Base-by-base conservation (phyloP, 1,139 yeast genomes). In the Wickerhamomyces sp. region DNA sequence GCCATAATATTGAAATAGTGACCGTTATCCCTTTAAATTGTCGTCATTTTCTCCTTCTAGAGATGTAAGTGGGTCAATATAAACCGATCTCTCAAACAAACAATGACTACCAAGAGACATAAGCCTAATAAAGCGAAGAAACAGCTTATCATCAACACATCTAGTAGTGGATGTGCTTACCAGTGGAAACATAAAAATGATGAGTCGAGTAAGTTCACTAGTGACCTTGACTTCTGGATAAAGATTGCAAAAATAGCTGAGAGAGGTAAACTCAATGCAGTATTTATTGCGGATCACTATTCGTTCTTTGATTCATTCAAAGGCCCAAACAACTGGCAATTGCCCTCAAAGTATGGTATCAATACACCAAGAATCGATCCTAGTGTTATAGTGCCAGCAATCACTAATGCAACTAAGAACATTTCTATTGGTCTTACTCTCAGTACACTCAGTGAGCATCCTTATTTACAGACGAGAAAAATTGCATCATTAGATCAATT, bases 161-260 rank as follows among this genome's bases (percentile, higher is more conserved):
- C 17, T 17, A 25, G 12, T 15, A 25, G 27, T 25, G 27, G n/a
- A 8, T 25, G 27, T 15, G 27, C 8, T n/a, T 25, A 14, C 4
- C 52, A 59, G 11, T 66, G 71, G 71, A 60, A 56, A 33, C 63
- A 64, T 35, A 70, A 69, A 2, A 21, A 33, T 16, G 38, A 35
- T 18, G 16, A 31, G 9, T 31, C 38, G 3, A 28, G 33, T 17
- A 20, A 23, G 8, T 34, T 30, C 13, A 34, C 37, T 7, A 34
- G 30, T 17, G 30, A 35, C 9, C n/a, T n/a, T n/a, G 33, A 35
- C 15, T 31, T 31, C 28, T 35, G 38, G 35, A 31, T 35, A 13
- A 31, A 26, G 15, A 13, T 35, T 12, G 35, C 38, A 2, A 30
- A 35, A 26, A 13, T 35, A 3, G 35, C 35, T 25, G 38, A 35